Evolutionary conservation across 2,329 filamentous ascomycete genomes (phyloP), one percentile per base, ranked within the genome.

Genomic region (Biscogniauxia sp.): DNA sequence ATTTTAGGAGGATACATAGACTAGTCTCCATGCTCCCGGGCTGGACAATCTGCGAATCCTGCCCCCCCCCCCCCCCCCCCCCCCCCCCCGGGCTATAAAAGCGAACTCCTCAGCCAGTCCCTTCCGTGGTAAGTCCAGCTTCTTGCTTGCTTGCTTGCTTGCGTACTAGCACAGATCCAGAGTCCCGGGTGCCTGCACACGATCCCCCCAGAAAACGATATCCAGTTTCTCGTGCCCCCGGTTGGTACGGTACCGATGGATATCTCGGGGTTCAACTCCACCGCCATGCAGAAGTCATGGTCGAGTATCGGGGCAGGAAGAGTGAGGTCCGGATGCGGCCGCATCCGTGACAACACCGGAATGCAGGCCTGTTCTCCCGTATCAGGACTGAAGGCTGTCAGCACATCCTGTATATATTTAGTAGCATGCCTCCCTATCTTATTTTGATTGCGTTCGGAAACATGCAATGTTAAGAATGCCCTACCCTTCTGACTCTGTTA

Each of bases 281-380:
- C 80, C 50, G 78, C 77, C 69, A 84, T 78, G 58, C 80, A 79
- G 64, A 83, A 82, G 66, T 83, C 80, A 53, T 82, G 80, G 55
- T 76, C 76, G 55, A 82, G 75, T 45, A 73, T 75, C 5, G 80
- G 80, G 66, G 77, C 76, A 15, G 81, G 80, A 55, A 83, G 76
- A 3, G 73, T 73, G 37, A 81, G 64, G 50, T 72, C 69, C 19
- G 80, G 77, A 63, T 77, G 75, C 5, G 65, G n/a, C n/a, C n/a
- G 62, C 49, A 60, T 32, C 7, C 45, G 20, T 20, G 41, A 26
- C 26, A 19, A 45, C 17, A n/a, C 17, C 17, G 37, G 37, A 6
- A n/a, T 17, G 17, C 4, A 2, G 13, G 13, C 11, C 3, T 2
- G 37, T 2, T 45, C 11, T 45, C 15, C 11, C 37, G n/a, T 45